Conservation (phyloP, 768 basidiomycete species). For the Phylloporus rhodoxanthus region DNA sequence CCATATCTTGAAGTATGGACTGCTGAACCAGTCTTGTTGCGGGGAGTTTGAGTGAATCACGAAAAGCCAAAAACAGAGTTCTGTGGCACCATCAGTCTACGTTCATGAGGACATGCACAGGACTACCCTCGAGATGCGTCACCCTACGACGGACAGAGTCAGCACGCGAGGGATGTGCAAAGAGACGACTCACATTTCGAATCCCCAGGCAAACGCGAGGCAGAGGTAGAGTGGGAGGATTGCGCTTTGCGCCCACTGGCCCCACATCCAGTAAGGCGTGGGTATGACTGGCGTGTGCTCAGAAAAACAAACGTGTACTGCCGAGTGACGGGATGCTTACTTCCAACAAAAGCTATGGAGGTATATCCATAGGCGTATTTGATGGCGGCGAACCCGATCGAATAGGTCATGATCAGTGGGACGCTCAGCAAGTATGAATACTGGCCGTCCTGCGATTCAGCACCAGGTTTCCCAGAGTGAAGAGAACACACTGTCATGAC, state of each 20-base stretch:
- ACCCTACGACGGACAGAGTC: conserved; percentile 41
- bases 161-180: background rate
- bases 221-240: conserved; percentile 63
- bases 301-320: background rate
- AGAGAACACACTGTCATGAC: conserved; percentile 65
- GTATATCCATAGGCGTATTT: conserved; percentile 70
- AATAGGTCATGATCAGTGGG: conserved; percentile 53
- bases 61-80: conserved; percentile 86
- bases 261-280: conserved; percentile 59
- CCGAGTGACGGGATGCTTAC: conserved; percentile 20
- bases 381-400: conserved; percentile 61
- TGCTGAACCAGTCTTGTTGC: conserved; percentile 74
- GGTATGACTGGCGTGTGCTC: conserved; percentile 47
- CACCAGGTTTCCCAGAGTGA: background rate
- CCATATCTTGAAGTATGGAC: conserved; percentile 72
- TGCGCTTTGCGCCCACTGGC: conserved; percentile 35
- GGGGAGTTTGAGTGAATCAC: conserved; percentile 58
- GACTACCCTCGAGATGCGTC: conserved; percentile 70
- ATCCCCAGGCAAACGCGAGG: conserved; percentile 62
- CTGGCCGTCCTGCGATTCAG: conserved; percentile 31
- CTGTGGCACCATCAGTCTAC: conserved; percentile 31
- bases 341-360: conserved; percentile 37
- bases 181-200: conserved; percentile 60
- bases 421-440: conserved; percentile 65
- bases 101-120: background rate